These are phyloP conservation scores for Lasiodiplodia theobromae DNA, from an alignment of 2,329 filamentous ascomycete genomes.

Conservation along the genomic window DNA sequence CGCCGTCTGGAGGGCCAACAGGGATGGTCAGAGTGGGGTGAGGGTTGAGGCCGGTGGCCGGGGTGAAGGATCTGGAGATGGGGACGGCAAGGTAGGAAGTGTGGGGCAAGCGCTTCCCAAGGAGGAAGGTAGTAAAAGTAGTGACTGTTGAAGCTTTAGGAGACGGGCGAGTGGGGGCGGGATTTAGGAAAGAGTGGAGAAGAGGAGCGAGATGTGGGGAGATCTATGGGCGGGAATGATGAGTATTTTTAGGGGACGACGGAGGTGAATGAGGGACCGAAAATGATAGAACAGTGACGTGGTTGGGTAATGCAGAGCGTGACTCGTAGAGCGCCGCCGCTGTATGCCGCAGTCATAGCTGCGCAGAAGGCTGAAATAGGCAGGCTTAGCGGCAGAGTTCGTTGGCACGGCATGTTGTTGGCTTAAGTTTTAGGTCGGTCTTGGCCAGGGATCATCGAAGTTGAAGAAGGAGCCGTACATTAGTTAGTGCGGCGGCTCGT, in stretches of 20 bases:
- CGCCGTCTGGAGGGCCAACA: constrained; percentile 84
- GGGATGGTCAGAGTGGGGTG: constrained; percentile 71
- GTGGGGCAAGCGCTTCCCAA: not conserved
- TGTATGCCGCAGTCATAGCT: not conserved
- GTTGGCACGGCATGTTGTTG: constrained; percentile 3
- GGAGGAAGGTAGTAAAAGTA: not conserved
- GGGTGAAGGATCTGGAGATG: not conserved
- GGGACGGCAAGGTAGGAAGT: not conserved
- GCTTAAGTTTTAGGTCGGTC: not conserved
- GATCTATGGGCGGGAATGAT: not conserved
- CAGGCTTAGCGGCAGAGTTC: constrained; percentile 7
- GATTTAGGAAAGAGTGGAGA: constrained; percentile 1
- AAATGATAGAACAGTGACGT: not conserved
- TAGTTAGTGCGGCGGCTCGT: constrained; percentile 25
- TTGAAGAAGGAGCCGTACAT: not conserved
- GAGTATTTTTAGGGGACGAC: constrained; percentile 21
- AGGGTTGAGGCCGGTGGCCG: constrained; percentile 46
- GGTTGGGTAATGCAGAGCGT: not conserved
- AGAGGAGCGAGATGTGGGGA: not conserved
- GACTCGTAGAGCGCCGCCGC: not conserved
- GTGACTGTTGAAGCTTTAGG: not conserved
- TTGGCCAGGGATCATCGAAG: constrained; percentile 12
- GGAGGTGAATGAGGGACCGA: not conserved
- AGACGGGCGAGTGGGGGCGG: not conserved
- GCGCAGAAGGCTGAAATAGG: constrained; percentile 15